These are phyloP conservation scores for Hanseniaspora thailandica DNA, from an alignment of 805 yeast species.

Conservation along the genomic window DNA sequence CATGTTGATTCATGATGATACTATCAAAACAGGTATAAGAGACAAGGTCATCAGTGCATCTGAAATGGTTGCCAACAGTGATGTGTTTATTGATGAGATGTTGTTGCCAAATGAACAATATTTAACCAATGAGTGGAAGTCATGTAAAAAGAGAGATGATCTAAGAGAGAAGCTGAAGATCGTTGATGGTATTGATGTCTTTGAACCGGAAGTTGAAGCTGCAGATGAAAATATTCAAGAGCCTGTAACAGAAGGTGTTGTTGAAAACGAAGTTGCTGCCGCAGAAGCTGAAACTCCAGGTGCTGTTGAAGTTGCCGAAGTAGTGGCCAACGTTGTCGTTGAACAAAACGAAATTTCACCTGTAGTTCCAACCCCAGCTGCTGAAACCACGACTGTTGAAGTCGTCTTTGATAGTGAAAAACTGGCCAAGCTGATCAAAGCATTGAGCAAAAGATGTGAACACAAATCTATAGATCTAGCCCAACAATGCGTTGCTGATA, in stretches of 20 bases:
- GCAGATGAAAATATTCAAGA: conserved; percentile 21
- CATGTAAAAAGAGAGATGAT: conserved; percentile 54
- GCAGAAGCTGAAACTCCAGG: background rate
- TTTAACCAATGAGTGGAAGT: conserved; percentile 64
- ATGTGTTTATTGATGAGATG: conserved; percentile 85
- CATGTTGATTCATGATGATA: conserved; percentile 70
- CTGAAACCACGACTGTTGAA: background rate
- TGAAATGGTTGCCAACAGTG: conserved; percentile 93
- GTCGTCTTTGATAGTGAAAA: background rate
- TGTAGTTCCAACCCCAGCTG: background rate
- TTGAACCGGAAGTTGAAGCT: background rate
- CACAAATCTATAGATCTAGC: background rate
- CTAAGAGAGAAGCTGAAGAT: conserved; percentile 33
- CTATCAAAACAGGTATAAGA: conserved; percentile 63
- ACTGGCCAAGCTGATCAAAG: background rate
- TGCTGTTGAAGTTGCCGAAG: background rate
- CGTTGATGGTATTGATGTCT: conserved; percentile 13
- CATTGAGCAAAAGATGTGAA: background rate
- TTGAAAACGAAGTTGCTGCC: background rate
- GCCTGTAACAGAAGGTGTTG: background rate
- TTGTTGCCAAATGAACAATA: conserved; percentile 38
- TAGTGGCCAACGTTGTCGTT: background rate
- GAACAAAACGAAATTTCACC: background rate
- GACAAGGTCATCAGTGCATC: conserved; percentile 72
- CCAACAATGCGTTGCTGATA: conserved; percentile 7